Evolutionary conservation across 345 rosid species (phyloP), one percentile per base, ranked within the genome.

Genomic region (Lumnitzera racemosa): DNA sequence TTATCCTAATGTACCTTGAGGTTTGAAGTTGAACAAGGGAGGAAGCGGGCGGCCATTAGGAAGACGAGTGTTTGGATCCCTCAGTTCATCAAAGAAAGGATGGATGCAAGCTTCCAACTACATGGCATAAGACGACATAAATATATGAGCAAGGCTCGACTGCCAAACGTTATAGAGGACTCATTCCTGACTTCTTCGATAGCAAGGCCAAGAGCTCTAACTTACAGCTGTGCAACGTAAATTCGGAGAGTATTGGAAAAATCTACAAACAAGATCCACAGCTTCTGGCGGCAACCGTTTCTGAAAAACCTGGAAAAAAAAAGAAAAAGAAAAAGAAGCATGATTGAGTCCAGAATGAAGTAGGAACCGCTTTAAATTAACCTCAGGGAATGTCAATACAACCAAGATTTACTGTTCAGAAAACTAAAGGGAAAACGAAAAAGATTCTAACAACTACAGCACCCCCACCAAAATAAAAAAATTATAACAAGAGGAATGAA

Each of bases 161-260:
- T n/a, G 56, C 63, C 46, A 53, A 4, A 29, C 13, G 13, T 15
- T 49, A 59, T n/a, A 15, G n/a, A 43, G 14, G n/a, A 15, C 15
- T 24, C 13, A 16, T 46, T 15, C 54, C 27, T 2, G n/a, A 54
- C 47, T 17, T 51, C 24, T 48, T 53, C 13, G 46, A 13, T 20
- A 60, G 49, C 48, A 49, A 49, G 47, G 58, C 20, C 10, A 46
- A 48, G 58, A 46, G 43, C 53, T 36, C 15, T 43, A 64, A 70
- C 95, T 87, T 81, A 91, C 98, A 70, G 99, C 96, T 50, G 99
- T 94, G 79, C 96, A 89, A 65, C 99, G 80, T 74, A 94, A 68
- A 75, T 94, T 84, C 6, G 99, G 99, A 49, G 99, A 94, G 71
- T 94, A 90, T 63, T 94, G 99, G 68, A 94, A 88, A 71, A 94